A percentile compares a stretch with the other conserved stretches of the same genome.
Conservation (phyloP, 495 filamentous ascomycete genomes). For the Evernia prunastri region DNA sequence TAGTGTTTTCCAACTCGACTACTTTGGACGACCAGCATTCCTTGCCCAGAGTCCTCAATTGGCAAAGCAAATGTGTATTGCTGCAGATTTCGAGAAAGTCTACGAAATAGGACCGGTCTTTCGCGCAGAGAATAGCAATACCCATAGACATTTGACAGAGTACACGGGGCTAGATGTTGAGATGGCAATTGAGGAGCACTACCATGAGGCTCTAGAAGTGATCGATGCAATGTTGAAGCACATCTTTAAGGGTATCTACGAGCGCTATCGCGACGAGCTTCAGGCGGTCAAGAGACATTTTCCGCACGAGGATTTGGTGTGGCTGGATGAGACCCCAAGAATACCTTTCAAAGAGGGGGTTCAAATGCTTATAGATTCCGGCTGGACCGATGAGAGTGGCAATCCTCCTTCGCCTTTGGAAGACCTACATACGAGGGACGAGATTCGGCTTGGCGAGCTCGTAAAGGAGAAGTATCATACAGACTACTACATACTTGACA, state of each 20-base stretch:
- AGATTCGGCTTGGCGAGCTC: slow-evolving; percentile 76
- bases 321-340: slow-evolving; percentile 74
- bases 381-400: slow-evolving; percentile 72
- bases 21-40: slow-evolving; percentile 77
- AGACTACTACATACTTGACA: slow-evolving; percentile 93
- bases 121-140: slow-evolving; percentile 91
- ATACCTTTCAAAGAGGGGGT: slow-evolving; percentile 77
- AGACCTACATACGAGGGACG: slow-evolving; percentile 76
- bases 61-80: slow-evolving; percentile 91
- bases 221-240: slow-evolving; percentile 73
- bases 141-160: slow-evolving; percentile 89
- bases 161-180: slow-evolving; percentile 94
- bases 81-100: slow-evolving; percentile 78
- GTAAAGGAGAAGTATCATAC: slow-evolving; percentile 81
- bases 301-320: slow-evolving; percentile 63
- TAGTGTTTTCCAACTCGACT: slow-evolving; percentile 82
- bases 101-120: slow-evolving; percentile 88
- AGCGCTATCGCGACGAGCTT: slow-evolving; percentile 60
- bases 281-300: slow-evolving; percentile 59
- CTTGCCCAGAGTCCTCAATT: slow-evolving; percentile 88
- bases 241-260: slow-evolving; percentile 69
- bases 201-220: slow-evolving; percentile 71
- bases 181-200: slow-evolving; percentile 89
- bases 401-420: slow-evolving; percentile 59
- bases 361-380: slow-evolving; percentile 71